Base-by-base conservation (phyloP, 2,329 filamentous ascomycete species). In the Aspergillus chevalieri region DNA sequence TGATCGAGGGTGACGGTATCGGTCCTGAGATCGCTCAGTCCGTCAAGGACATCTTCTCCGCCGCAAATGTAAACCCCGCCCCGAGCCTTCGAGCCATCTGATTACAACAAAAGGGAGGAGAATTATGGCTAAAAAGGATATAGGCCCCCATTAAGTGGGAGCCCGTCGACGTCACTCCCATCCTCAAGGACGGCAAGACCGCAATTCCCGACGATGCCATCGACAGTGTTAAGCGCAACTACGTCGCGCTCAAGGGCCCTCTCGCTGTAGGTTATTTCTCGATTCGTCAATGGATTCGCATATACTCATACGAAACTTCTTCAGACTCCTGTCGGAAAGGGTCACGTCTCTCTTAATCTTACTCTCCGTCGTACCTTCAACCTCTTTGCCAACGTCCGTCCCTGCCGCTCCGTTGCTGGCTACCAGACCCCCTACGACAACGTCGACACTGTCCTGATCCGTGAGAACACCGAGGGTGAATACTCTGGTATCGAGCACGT, bases 391-490 rank as follows among this genome's bases (percentile, higher is more conserved):
- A 98, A 98, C 79, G 82, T 98, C 65, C 91, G 94, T 67, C 93
- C 94, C 56, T 98, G 94, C 84, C 88, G 90, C 70, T 96, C 90
- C 57, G 90, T 98, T 62, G 88, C 87, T 58, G 93, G 93, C 66
- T 98, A 86, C 86, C 95, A 97, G 85, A 98, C 93, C 47, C 90
- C 92, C 56, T 97, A 97, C 79, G 92, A 97, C 73, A 83, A 87
- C 65, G 93, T 98, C 69, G 87, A 98, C 77, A 96, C 91, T 36
- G 89, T 96, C 66, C 80, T 98, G 69, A 97, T 98, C 77, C 89
- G 93, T 75, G 93, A 98, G 80, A 98, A 98, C 82, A 97, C 93
- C 62, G 93, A 97, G 83, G 93, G 93, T 73, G 93, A 97, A 81
- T 98, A 98, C 84, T 95, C 89, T 39, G 93, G 93, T 56, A 97